Evolutionary conservation across 345 rosid species (phyloP).

Genomic region (Anacardium occidentale): DNA sequence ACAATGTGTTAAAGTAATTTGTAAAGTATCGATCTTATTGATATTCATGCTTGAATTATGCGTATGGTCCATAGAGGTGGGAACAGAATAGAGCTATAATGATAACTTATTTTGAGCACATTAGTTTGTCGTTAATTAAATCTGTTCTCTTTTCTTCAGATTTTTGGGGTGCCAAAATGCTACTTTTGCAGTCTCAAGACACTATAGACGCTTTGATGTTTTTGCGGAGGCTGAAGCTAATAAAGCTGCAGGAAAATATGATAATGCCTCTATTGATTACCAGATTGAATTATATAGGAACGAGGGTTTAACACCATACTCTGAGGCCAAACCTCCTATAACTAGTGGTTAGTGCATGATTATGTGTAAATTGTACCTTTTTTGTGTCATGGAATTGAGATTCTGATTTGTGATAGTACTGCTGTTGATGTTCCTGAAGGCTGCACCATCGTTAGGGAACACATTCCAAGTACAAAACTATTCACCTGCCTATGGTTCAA

Average conservation of each 20-base stretch:
- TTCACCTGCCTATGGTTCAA: slow-evolving; percentile 93
- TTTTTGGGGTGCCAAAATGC: slow-evolving; percentile 79
- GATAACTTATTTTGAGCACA: neutral
- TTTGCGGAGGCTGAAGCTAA: slow-evolving; percentile 88
- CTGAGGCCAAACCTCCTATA: slow-evolving; percentile 76
- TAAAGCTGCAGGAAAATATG: slow-evolving; percentile 83
- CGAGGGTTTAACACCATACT: slow-evolving; percentile 81
- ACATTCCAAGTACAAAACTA: slow-evolving; percentile 72
- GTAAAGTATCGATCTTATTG: neutral
- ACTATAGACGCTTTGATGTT: slow-evolving; percentile 82
- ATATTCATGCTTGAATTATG: neutral
- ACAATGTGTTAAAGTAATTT: neutral
- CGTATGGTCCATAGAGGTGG: neutral
- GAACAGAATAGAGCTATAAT: neutral
- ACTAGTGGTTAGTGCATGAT: slow-evolving; percentile 64
- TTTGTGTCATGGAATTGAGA: neutral
- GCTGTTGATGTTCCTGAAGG: slow-evolving; percentile 95
- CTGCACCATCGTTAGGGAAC: slow-evolving; percentile 79
- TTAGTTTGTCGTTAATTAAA: neutral
- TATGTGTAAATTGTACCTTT: slow-evolving; percentile 1
- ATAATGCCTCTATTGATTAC: slow-evolving; percentile 75
- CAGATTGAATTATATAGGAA: slow-evolving; percentile 72
- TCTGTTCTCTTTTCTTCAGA: slow-evolving; percentile 35
- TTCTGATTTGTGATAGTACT: slow-evolving; percentile 17
- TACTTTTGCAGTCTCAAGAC: slow-evolving; percentile 77